Base-by-base conservation (phyloP, 805 yeast genomes). In the Candida multigemmis region DNA sequence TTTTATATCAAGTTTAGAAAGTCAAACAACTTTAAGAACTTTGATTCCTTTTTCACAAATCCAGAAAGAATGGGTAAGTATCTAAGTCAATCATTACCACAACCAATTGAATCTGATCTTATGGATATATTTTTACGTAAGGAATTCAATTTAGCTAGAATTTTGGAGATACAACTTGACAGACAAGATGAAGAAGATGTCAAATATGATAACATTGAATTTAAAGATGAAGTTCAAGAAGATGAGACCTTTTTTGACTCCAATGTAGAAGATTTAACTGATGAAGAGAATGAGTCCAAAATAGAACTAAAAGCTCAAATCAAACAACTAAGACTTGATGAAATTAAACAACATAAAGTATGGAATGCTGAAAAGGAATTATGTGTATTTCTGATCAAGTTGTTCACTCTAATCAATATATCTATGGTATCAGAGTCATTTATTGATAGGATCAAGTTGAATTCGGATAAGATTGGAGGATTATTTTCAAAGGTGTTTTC, bases 181-280 rank as follows among this genome's bases (percentile, higher is more conserved):
- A 58, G 79, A 38, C 56, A 53, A 13, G 75, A 62, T 18, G 56
- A 60, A 12, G 82, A 76, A 41, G 75, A 55, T 34, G 71, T 65
- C 6, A 23, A 27, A 12, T 12, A 11, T 14, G 17, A 5, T 7
- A 31, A 29, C 3, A 32, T 22, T 7, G 40, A 39, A 7, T 10
- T 22, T 7, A 19, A 22, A 9, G 22, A 16, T 16, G 37, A 35
- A 1, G 40, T 31, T 3, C 38, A 37, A 9, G 33, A 32, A 2
- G 40, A 31, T 14, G 44, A 37, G 4, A 28, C 8, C n/a, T n/a
- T n/a, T n/a, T n/a, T n/a, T n/a, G n/a, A n/a, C n/a, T n/a, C n/a
- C n/a, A n/a, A n/a, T n/a, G n/a, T n/a, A n/a, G n/a, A n/a, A n/a
- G n/a, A n/a, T n/a, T n/a, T n/a, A n/a, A n/a, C n/a, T n/a, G n/a